Conservation (phyloP, 441 rosid genomes). For the Raphanus hybrid region DNA sequence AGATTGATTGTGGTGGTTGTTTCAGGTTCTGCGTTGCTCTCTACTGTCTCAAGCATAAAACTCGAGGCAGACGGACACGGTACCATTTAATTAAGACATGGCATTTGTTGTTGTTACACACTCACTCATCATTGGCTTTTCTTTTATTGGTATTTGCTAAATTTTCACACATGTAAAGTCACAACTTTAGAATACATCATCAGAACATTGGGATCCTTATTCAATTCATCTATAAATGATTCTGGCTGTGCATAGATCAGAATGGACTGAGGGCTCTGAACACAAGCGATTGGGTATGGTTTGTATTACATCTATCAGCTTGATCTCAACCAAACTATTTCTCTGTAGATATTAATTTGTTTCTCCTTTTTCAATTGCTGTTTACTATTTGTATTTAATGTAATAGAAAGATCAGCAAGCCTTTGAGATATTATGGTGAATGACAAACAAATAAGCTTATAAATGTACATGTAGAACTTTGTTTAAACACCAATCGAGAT, state of each 20-base stretch:
- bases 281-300: neutral
- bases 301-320: slow-evolving; percentile 11
- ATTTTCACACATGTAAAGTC: slow-evolving; percentile 40
- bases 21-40: slow-evolving; percentile 32
- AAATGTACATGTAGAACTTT: neutral
- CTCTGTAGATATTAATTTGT: slow-evolving; percentile 13
- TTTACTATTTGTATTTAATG: no score
- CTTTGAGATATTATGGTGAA: neutral
- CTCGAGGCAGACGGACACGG: slow-evolving; percentile 17
- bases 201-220: slow-evolving; percentile 8
- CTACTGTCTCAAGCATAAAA: slow-evolving; percentile 21
- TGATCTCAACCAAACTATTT: neutral
- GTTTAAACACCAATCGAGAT: neutral
- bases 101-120: slow-evolving; percentile 30
- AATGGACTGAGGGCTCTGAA: neutral
- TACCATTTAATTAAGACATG: slow-evolving; percentile 28
- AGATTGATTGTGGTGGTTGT: neutral
- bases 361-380: no score
- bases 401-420: no score
- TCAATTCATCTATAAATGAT: slow-evolving; percentile 1
- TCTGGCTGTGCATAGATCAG: slow-evolving; percentile 22
- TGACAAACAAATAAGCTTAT: neutral
- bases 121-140: slow-evolving; percentile 23
- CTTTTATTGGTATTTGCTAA: slow-evolving; percentile 10
- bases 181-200: slow-evolving; percentile 21